These are phyloP conservation scores for Raphidocelis subcapitata DNA, from an alignment of 139 green algal species.

Conservation along the genomic window DNA sequence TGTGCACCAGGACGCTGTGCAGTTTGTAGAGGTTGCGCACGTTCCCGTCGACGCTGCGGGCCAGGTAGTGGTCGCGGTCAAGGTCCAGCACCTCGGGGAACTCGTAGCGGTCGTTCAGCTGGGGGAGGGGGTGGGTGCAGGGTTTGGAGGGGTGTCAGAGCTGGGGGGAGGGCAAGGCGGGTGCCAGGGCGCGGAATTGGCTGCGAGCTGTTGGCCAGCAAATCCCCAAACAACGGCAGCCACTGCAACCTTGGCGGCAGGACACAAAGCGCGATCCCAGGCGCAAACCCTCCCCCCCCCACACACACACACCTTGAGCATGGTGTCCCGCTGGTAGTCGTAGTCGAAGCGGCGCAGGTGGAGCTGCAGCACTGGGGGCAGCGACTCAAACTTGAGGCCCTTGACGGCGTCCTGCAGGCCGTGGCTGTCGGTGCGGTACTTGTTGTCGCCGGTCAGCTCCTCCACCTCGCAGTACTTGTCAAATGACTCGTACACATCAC, in stretches of 20 bases:
- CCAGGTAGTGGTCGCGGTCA: constrained; percentile 56
- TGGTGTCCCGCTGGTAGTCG: constrained; percentile 84
- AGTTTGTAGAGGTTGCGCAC: constrained; percentile 87
- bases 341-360: constrained; percentile 99
- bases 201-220: too few species aligned
- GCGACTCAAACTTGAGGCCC: constrained; percentile 86
- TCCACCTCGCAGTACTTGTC: constrained; percentile 79
- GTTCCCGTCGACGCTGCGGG: constrained; percentile 37
- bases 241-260: too few species aligned
- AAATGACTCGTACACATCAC: constrained; percentile 68
- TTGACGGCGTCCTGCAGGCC: constrained; percentile 93
- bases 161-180: neutral
- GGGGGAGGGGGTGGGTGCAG: constrained; percentile 20
- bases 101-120: constrained; percentile 97
- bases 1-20: constrained; percentile 94
- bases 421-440: constrained; percentile 92
- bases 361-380: constrained; percentile 94
- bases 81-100: constrained; percentile 92
- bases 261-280: too few species aligned
- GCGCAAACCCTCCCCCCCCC: neutral
- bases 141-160: neutral
- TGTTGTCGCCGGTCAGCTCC: constrained; percentile 85
- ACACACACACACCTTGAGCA: constrained; percentile 69
- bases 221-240: too few species aligned
- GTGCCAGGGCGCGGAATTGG: too few species aligned